Base-by-base conservation (phyloP, 371 early-diverging fungal genomes). In the Circinella minor region DNA sequence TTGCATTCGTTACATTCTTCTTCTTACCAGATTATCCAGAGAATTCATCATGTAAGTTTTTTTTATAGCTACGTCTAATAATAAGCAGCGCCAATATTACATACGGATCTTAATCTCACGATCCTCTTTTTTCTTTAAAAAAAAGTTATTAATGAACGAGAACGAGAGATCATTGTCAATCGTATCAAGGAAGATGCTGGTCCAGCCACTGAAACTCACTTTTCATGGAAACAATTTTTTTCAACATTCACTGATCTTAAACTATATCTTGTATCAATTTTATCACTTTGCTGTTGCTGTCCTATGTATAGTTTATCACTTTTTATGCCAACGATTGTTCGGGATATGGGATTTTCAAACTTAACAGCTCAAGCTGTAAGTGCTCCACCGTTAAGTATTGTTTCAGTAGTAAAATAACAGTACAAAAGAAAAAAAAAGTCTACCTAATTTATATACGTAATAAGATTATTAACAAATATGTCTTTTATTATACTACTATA, bases 261-360 rank as follows among this genome's bases (percentile, higher is more conserved):
- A 67, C 86, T 87, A 0, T 89, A 85, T 55, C 63, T 87, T 69
- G 84, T 86, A 61, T 74, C 81, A 51, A 66, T 87, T 15, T 77
- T 86, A 43, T 89, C 88, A 65, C 81, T 90, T 48, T 88, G 90
- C 66, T 17, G n/a, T 18, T n/a, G 37, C 39, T 17, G 27, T n/a
- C 90, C 91, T 4, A 84, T 90, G 48, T 87, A 89, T 71, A 86
- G 88, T 46, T 75, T 90, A 57, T 80, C 84, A 61, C 79, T 89
- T 20, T 94, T 91, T 70, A 74, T 92, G 59, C 90, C 93, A 1
- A 90, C 90, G 48, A 90, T 93, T 51, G 89, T 93, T 71, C 80
- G 80, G 36, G 80, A 84, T 15, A 82, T 91, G 78, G 92, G 92
- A 1, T 91, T 77, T 76, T 81, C 79, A 17, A 63, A 63, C 63